Evolutionary conservation across 2,329 filamentous ascomycete genomes (phyloP).

Genomic region (Colletotrichum chrysophilum): DNA sequence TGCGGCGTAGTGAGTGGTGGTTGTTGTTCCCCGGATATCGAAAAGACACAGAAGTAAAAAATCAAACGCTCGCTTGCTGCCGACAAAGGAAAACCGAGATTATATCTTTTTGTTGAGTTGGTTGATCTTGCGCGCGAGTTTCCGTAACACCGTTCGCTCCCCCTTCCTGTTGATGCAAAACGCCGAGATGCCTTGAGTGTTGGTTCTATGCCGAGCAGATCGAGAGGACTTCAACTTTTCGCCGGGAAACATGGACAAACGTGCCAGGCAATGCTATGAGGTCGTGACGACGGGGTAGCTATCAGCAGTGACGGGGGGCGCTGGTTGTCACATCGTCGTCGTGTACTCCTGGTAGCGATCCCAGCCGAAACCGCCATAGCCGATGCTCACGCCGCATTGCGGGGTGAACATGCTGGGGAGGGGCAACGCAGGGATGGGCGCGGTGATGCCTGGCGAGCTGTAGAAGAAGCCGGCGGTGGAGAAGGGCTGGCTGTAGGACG

Average conservation of each 20-base stretch:
- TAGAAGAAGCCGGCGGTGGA: constrained; percentile 79
- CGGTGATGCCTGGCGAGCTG: constrained; percentile 76
- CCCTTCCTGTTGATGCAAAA: constrained; percentile 42
- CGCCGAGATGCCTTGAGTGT: constrained; percentile 43
- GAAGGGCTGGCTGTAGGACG: constrained; percentile 80
- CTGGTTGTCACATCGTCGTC: constrained; percentile 82
- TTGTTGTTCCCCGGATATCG: constrained; percentile 42
- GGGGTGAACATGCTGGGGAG: constrained; percentile 86
- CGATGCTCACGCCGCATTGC: constrained; percentile 81
- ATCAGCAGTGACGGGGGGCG: constrained; percentile 46
- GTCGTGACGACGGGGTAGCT: constrained; percentile 54
- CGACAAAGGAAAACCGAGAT: constrained; percentile 27
- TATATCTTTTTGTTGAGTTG: constrained; percentile 28
- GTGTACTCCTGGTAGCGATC: constrained; percentile 85
- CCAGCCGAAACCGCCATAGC: constrained; percentile 84
- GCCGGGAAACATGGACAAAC: constrained; percentile 36
- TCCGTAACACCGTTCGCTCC: constrained; percentile 43
- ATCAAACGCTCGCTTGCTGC: constrained; percentile 52
- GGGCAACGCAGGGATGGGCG: constrained; percentile 77
- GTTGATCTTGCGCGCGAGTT: constrained; percentile 41
- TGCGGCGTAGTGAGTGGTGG: constrained; percentile 56
- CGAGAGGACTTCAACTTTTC: constrained; percentile 27
- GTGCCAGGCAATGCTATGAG: constrained; percentile 41
- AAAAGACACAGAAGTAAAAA: constrained; percentile 34
- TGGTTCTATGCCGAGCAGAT: constrained; percentile 29